Evolutionary conservation across 768 basidiomycete genomes (phyloP).

Genomic region (Coprinellus micaceus): DNA sequence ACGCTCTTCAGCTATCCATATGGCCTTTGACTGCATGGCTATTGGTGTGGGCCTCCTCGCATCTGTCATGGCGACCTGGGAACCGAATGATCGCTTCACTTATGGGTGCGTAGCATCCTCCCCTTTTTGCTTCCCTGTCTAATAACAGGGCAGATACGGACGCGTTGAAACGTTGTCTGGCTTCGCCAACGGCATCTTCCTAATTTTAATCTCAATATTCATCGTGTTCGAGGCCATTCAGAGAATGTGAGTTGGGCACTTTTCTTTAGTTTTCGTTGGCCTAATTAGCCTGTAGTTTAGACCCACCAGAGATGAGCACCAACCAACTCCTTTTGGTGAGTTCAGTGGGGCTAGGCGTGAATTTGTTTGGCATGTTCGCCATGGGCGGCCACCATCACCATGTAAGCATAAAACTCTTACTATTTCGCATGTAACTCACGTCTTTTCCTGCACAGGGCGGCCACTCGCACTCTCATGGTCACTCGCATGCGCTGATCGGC

Average conservation of each 20-base stretch:
- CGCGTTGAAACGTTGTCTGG: conserved; percentile 97
- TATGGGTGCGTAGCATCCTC: conserved; percentile 63
- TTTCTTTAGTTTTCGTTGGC: background rate
- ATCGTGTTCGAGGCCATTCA: conserved; percentile 98
- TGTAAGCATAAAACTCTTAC: conserved; percentile 37
- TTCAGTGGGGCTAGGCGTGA: conserved; percentile 84
- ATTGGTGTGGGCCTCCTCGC: conserved; percentile 94
- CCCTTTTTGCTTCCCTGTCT: background rate
- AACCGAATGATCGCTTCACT: conserved; percentile 89
- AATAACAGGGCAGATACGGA: conserved; percentile 61
- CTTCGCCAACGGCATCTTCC: conserved; percentile 95
- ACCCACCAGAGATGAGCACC: conserved; percentile 98
- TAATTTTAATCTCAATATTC: conserved; percentile 92
- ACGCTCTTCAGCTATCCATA: conserved; percentile 81
- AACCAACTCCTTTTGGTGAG: conserved; percentile 88
- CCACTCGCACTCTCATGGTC: conserved; percentile 54
- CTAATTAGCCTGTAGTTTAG: conserved; percentile 47
- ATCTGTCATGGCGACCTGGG: conserved; percentile 98
- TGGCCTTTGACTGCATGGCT: conserved; percentile 99
- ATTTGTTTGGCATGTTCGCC: conserved; percentile 97
- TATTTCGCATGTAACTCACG: background rate
- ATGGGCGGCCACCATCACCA: conserved; percentile 95
- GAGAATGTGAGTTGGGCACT: conserved; percentile 59
- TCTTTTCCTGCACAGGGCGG: conserved; percentile 28
- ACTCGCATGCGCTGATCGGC: conserved; percentile 21